Conservation (phyloP, 202 grass and related monocot species). For the Panicum virgatum region DNA sequence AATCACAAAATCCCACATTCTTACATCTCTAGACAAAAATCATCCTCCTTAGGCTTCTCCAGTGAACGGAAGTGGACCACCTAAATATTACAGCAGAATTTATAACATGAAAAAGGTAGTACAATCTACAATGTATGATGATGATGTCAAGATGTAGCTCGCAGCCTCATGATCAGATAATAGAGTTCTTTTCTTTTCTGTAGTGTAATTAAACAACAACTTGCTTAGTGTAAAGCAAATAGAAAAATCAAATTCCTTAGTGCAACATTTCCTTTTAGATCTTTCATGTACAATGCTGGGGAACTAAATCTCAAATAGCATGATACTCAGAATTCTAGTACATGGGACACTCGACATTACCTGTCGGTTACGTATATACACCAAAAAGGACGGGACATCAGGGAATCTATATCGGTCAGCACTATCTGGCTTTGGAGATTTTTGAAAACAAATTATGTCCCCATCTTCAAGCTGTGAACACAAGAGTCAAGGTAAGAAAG, state of each 20-base stretch:
- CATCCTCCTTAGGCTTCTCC: conserved; percentile 97
- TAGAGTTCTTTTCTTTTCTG: conserved; percentile 5
- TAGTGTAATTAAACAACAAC: conserved; percentile 5
- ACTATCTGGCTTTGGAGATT: conserved; percentile 58
- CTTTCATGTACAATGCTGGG: too few species aligned
- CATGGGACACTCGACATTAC: conserved; percentile 32
- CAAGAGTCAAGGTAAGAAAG: conserved; percentile 7
- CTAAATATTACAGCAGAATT: conserved; percentile 56
- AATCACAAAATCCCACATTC: conserved; percentile 31
- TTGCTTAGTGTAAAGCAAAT: not conserved
- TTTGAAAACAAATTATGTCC: conserved; percentile 95
- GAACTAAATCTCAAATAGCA: not conserved
- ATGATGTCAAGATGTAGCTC: not conserved
- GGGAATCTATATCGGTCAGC: conserved; percentile 71
- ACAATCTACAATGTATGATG: not conserved
- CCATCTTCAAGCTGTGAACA: conserved; percentile 93
- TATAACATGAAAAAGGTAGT: conserved; percentile 11
- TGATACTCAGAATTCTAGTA: conserved; percentile 5
- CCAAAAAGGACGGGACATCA: conserved; percentile 89
- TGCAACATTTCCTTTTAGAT: not conserved
- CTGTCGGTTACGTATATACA: conserved; percentile 95
- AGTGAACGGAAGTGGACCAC: conserved; percentile 89
- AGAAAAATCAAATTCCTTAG: not conserved
- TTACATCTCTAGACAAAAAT: conserved; percentile 95
- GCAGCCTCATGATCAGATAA: not conserved